Conservation (phyloP, 2,329 filamentous ascomycete genomes). For the Aureobasidium sp. region DNA sequence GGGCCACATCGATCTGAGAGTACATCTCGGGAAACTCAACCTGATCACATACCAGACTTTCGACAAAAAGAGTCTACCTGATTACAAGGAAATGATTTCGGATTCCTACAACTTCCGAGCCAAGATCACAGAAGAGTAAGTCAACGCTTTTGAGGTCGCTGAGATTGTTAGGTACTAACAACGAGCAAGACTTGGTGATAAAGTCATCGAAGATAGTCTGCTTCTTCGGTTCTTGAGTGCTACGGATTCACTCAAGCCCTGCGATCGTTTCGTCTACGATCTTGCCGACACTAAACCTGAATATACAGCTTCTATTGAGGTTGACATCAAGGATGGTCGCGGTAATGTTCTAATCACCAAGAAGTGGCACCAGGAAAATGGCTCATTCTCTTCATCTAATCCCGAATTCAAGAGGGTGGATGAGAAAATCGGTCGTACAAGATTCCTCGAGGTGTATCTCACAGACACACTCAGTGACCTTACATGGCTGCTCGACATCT, state of each 20-base stretch:
- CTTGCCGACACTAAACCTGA: constrained; percentile 25
- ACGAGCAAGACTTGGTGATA: constrained; percentile 24
- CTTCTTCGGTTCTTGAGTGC: constrained; percentile 20
- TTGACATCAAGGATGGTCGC: constrained; percentile 20
- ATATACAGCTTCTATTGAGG: constrained; percentile 26
- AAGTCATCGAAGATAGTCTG: constrained; percentile 19
- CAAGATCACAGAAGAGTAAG: constrained; percentile 29
- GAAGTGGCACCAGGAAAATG: constrained; percentile 20
- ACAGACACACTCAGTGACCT: constrained; percentile 20
- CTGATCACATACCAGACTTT: constrained; percentile 21
- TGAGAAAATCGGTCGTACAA: not conserved
- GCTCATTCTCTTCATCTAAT: not conserved
- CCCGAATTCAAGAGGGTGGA: not conserved
- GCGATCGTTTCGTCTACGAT: constrained; percentile 18
- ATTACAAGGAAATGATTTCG: constrained; percentile 28
- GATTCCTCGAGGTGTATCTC: constrained; percentile 25
- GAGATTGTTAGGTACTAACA: constrained; percentile 15
- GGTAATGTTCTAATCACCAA: constrained; percentile 22
- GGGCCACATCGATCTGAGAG: constrained; percentile 28
- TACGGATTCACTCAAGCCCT: constrained; percentile 22
- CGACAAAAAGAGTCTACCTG: constrained; percentile 20
- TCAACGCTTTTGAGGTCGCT: not conserved
- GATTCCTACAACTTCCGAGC: constrained; percentile 25
- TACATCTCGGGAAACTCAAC: constrained; percentile 31
- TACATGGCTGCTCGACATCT: constrained; percentile 29